These are phyloP conservation scores for Fusarium solani-melongenae DNA, from an alignment of 2,329 filamentous ascomycete species.

Conservation along the genomic window DNA sequence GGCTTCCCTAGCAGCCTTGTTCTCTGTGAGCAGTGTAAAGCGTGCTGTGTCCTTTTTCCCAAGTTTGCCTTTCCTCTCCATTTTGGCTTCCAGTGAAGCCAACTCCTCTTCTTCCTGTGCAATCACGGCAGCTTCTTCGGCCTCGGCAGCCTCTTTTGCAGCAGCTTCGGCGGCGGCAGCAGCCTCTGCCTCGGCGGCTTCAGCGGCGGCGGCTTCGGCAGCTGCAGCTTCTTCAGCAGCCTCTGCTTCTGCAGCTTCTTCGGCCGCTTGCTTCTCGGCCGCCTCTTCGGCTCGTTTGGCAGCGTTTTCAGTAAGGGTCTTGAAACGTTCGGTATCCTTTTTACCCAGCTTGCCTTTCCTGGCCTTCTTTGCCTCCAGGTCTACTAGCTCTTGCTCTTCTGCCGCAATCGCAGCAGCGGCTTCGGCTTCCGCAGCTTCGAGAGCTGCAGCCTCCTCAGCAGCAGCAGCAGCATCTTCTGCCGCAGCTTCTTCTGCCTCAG, in stretches of 20 bases:
- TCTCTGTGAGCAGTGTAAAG: constrained; percentile 26
- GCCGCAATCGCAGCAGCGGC: constrained; percentile 20
- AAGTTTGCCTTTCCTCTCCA: constrained; percentile 36
- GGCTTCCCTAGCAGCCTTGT: constrained; percentile 34
- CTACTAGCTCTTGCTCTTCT: constrained; percentile 54
- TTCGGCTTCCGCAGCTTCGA: constrained; percentile 22
- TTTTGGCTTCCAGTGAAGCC: constrained; percentile 32
- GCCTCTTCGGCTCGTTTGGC: constrained; percentile 54
- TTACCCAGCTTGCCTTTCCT: constrained; percentile 60
- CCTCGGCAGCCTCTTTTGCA: constrained; percentile 28
- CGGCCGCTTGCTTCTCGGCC: constrained; percentile 45
- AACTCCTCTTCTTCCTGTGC: constrained; percentile 37
- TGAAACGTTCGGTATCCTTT: constrained; percentile 58
- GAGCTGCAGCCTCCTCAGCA: constrained; percentile 27
- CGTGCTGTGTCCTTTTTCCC: constrained; percentile 39
- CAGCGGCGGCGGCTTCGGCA: constrained; percentile 1
- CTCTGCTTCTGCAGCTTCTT: constrained; percentile 28
- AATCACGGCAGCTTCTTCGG: constrained; percentile 19
- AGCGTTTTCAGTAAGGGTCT: constrained; percentile 49
- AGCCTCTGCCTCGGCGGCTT: constrained; percentile 22
- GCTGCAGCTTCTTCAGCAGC: constrained; percentile 25
- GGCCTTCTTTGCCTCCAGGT: constrained; percentile 60
- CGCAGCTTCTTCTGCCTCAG: background rate
- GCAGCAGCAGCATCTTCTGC: constrained; percentile 41
- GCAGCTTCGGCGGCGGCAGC: constrained; percentile 19